Evolutionary conservation across 805 yeast genomes (phyloP).

Genomic region (Starmera amethionina): DNA sequence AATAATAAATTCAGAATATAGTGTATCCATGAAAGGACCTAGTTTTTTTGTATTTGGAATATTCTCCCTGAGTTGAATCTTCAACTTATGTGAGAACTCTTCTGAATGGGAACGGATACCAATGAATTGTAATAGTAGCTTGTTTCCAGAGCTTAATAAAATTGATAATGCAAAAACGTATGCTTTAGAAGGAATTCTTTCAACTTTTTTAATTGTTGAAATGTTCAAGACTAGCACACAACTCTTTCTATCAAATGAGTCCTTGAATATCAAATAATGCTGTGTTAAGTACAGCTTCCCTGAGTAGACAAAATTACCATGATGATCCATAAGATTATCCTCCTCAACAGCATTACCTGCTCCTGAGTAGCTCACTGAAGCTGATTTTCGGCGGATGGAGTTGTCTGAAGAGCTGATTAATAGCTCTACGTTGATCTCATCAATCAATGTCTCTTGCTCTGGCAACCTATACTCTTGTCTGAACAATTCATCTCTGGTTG

Average conservation of each 20-base stretch:
- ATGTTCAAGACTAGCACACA: slow-evolving; percentile 67
- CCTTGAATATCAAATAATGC: slow-evolving; percentile 67
- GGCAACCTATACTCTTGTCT: slow-evolving; percentile 65
- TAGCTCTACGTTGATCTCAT: slow-evolving; percentile 60
- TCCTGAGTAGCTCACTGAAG: slow-evolving; percentile 3
- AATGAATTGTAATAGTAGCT: slow-evolving; percentile 59
- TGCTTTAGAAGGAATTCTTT: slow-evolving; percentile 67
- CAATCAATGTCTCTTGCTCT: slow-evolving; percentile 52
- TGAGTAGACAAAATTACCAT: slow-evolving; percentile 30
- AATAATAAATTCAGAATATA: slow-evolving; percentile 81
- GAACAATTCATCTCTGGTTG: slow-evolving; percentile 62
- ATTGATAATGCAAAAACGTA: slow-evolving; percentile 74
- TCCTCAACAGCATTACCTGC: slow-evolving; percentile 1
- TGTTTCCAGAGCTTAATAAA: slow-evolving; percentile 54
- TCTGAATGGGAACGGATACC: slow-evolving; percentile 77
- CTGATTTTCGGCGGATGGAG: slow-evolving; percentile 3
- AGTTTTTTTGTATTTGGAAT: slow-evolving; percentile 51
- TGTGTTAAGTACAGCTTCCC: slow-evolving; percentile 68
- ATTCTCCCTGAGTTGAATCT: slow-evolving; percentile 51
- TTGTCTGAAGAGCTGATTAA: slow-evolving; percentile 21
- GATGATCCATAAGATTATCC: slow-evolving; percentile 4
- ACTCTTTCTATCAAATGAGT: slow-evolving; percentile 55
- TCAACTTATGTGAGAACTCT: slow-evolving; percentile 62
- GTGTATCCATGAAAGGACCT: slow-evolving; percentile 53
- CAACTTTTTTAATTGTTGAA: slow-evolving; percentile 74